Evolutionary conservation across 495 filamentous ascomycete species (phyloP).

Genomic region (Alectoria sarmentosa): DNA sequence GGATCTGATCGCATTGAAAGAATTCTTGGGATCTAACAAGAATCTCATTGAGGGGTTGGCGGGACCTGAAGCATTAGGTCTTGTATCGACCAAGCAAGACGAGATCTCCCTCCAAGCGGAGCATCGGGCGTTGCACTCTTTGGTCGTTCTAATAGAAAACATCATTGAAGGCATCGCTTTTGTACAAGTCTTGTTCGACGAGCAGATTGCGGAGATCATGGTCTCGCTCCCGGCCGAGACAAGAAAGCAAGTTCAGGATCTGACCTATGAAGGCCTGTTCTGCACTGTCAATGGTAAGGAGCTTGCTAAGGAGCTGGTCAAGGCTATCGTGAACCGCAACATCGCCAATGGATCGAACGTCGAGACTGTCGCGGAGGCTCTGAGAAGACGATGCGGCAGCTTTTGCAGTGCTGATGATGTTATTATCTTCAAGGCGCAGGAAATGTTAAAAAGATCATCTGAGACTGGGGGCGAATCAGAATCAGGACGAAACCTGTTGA

Average conservation of each 20-base stretch:
- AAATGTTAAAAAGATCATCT: constrained; percentile 77
- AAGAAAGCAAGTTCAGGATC: constrained; percentile 57
- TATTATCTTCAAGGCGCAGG: constrained; percentile 95
- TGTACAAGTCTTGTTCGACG: constrained; percentile 85
- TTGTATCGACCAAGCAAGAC: constrained; percentile 70
- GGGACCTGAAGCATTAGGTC: constrained; percentile 70
- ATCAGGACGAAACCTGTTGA: constrained; percentile 69
- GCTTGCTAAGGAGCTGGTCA: constrained; percentile 92
- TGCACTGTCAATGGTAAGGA: constrained; percentile 70
- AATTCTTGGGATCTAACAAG: constrained; percentile 78
- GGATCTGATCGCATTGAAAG: constrained; percentile 66
- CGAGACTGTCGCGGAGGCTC: constrained; percentile 89
- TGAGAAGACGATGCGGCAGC: constrained; percentile 83
- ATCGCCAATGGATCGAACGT: constrained; percentile 94
- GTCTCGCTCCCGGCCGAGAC: constrained; percentile 62
- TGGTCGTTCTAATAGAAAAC: constrained; percentile 71
- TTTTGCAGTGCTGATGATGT: constrained; percentile 98
- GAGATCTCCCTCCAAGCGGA: constrained; percentile 87
- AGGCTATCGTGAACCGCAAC: constrained; percentile 95
- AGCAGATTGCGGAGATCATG: constrained; percentile 83
- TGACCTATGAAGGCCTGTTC: constrained; percentile 85
- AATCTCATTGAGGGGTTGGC: constrained; percentile 86
- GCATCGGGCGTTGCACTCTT: constrained; percentile 81
- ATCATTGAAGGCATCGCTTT: constrained; percentile 96
- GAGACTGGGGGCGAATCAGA: constrained; percentile 71